phyloP scores from a whole-genome alignment of 805 yeast genomes.

The Wilhelminamyces savonicus region DNA sequence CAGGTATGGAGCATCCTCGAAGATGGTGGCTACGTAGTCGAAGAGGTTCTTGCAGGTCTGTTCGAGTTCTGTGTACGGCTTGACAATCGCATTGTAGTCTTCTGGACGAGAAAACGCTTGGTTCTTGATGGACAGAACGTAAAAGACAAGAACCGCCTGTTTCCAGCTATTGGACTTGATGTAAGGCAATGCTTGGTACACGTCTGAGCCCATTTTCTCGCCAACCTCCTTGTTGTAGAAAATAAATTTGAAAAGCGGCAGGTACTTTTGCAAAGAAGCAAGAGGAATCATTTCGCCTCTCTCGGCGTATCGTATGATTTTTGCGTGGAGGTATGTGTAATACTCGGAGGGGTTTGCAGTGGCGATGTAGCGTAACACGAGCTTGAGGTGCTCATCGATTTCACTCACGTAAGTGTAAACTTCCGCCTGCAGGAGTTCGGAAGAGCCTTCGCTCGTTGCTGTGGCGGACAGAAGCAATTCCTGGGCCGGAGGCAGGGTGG shows the following conservation, averaged over 20 bases:
- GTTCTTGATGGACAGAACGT: constrained; percentile 23
- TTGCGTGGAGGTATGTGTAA: constrained; percentile 16
- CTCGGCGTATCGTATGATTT: constrained; percentile 18
- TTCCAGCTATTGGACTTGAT: constrained; percentile 31
- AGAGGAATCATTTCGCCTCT: constrained; percentile 22
- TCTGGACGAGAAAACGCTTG: constrained; percentile 32
- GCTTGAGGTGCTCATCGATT: constrained; percentile 27
- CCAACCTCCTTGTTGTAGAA: constrained; percentile 22
- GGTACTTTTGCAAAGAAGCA: constrained; percentile 21
- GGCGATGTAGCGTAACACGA: constrained; percentile 27
- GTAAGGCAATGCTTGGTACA: constrained; percentile 17
- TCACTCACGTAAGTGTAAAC: constrained; percentile 8
- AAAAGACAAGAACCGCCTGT: constrained; percentile 27
- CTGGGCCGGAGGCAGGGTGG: constrained; percentile 1
- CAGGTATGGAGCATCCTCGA: constrained; percentile 18
- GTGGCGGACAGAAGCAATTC: not conserved
- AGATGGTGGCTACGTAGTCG: constrained; percentile 22
- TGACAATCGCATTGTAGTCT: constrained; percentile 23
- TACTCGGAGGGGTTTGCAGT: constrained; percentile 30
- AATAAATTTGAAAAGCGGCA: constrained; percentile 27
- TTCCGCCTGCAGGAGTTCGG: not conserved
- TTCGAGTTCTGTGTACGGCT: constrained; percentile 17
- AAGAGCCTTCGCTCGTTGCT: not conserved
- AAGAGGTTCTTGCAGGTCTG: constrained; percentile 21
- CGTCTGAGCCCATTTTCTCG: constrained; percentile 13